Percentiles rank a stretch among this genome's conserved stretches.
Evolutionary conservation across 495 filamentous ascomycete species (phyloP).

Genomic region (Penicillium diatomitis): DNA sequence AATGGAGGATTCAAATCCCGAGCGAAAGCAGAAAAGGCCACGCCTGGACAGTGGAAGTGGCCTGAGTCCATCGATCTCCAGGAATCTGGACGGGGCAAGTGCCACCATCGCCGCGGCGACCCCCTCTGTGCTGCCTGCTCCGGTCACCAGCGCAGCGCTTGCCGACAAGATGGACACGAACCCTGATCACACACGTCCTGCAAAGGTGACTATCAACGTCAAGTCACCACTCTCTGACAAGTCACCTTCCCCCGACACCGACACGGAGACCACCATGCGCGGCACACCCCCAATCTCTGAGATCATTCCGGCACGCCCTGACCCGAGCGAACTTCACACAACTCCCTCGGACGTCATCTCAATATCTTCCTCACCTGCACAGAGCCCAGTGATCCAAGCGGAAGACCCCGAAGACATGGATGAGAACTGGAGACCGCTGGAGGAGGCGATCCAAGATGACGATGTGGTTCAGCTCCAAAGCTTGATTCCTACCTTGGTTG

Average conservation of each 20-base stretch:
- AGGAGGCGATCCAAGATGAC: conserved; percentile 24
- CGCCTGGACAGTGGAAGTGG: conserved; percentile 50
- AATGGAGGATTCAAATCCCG: conserved; percentile 48
- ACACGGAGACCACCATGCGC: conserved; percentile 9
- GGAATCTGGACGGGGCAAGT: conserved; percentile 14
- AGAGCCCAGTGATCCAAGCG: conserved; percentile 46
- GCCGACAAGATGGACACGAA: conserved; percentile 23
- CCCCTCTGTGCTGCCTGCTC: conserved; percentile 7
- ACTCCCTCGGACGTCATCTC: conserved; percentile 30
- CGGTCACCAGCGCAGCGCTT: conserved; percentile 17
- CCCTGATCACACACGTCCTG: conserved; percentile 26
- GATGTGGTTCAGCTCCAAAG: conserved; percentile 31
- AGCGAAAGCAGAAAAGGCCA: conserved; percentile 51
- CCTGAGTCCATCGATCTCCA: conserved; percentile 36
- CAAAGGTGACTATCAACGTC: conserved; percentile 51
- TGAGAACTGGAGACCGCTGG: conserved; percentile 38
- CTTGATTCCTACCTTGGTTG: conserved; percentile 15
- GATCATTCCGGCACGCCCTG: conserved; percentile 5
- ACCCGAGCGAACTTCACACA: conserved; percentile 10
- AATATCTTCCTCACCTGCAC: conserved; percentile 39
- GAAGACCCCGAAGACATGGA: conserved; percentile 48
- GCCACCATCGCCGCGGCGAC: neutral
- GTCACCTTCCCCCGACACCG: conserved; percentile 21
- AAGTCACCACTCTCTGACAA: conserved; percentile 21
- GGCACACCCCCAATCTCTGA: conserved; percentile 9